These are phyloP conservation scores for Hericium rajendrae DNA, from an alignment of 768 basidiomycete genomes.

Conservation along the genomic window DNA sequence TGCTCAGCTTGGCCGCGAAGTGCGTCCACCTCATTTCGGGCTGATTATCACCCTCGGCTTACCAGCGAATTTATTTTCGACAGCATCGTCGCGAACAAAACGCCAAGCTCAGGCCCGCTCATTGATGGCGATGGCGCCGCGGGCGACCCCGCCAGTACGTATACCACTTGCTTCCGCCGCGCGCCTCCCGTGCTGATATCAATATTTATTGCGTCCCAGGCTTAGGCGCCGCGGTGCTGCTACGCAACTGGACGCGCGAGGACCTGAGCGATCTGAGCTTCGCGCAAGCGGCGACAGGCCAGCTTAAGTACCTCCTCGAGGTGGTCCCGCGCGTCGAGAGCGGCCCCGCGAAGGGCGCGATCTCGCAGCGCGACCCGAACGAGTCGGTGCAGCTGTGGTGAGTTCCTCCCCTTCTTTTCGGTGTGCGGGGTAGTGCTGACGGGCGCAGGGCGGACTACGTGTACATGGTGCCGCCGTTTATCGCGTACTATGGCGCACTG, in stretches of 20 bases:
- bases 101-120: slow-evolving; percentile 30
- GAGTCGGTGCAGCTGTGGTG: slow-evolving; percentile 48
- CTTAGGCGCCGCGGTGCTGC: slow-evolving; percentile 40
- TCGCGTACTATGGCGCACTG: slow-evolving; percentile 55
- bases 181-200: not conserved
- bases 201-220: slow-evolving; percentile 20
- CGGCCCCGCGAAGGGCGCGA: slow-evolving; percentile 34
- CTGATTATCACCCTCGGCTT: not conserved
- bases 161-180: not conserved
- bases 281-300: slow-evolving; percentile 31
- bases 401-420: slow-evolving; percentile 1
- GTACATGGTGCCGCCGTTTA: slow-evolving; percentile 57
- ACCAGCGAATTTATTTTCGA: not conserved
- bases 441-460: slow-evolving; percentile 43
- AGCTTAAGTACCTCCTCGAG: slow-evolving; percentile 40
- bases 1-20: slow-evolving; percentile 31
- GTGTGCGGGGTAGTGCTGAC: not conserved
- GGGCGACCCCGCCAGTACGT: slow-evolving; percentile 51
- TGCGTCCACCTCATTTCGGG: slow-evolving; percentile 16
- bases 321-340: slow-evolving; percentile 31
- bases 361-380: slow-evolving; percentile 37
- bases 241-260: slow-evolving; percentile 43
- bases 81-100: slow-evolving; percentile 31
- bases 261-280: slow-evolving; percentile 26
- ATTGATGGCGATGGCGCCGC: slow-evolving; percentile 40